Base-by-base conservation (phyloP, 2,329 filamentous ascomycete genomes). In the Coniochaeta sp. region DNA sequence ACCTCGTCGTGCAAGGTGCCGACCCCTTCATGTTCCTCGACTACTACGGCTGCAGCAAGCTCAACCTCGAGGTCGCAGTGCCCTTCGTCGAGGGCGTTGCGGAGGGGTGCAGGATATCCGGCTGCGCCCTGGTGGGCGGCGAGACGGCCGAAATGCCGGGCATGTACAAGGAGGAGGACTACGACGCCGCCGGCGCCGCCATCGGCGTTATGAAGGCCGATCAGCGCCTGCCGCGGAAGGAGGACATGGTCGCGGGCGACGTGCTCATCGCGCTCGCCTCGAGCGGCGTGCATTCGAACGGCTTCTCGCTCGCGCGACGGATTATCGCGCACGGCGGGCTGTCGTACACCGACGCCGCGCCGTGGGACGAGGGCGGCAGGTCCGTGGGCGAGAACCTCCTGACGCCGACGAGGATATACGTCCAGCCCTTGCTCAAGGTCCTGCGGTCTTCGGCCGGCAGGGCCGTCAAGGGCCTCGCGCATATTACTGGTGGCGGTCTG, bases 71-170 rank as follows among this genome's bases (percentile, higher is more conserved):
- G 32, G 83, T 83, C 4, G 90, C 91, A 0, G 85, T 87, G 10
- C 79, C 83, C n/a, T 97, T 99, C 64, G 88, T 99, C 35, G 82
- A 90, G 63, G 91, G 94, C 56, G 91, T 99, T 3, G 91, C 91
- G 2, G 79, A 85, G 27, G 94, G 94, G 47, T 99, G 94, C 71
- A 82, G 83, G 54, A 82, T 91, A 63, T 83, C 92, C 0, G 86
- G 86, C 42, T 96, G 92, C 64, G 91, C 91, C 14, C 79, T 99
- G 3, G 88, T 97, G n/a, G 94, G 94, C 33, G 94, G 94, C 42
- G 94, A 99, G 72, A 99, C 94, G 1, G 94, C 94, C 6, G 94
- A 99, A 72, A 97, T 99, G 94, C 92, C 92, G 0, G 91, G 91
- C 51, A 89, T 97, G 76, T 96, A 96, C 73, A 78, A 85, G 57